Conservation (phyloP, 768 basidiomycete genomes). For the Psilocybe tampanensis region DNA sequence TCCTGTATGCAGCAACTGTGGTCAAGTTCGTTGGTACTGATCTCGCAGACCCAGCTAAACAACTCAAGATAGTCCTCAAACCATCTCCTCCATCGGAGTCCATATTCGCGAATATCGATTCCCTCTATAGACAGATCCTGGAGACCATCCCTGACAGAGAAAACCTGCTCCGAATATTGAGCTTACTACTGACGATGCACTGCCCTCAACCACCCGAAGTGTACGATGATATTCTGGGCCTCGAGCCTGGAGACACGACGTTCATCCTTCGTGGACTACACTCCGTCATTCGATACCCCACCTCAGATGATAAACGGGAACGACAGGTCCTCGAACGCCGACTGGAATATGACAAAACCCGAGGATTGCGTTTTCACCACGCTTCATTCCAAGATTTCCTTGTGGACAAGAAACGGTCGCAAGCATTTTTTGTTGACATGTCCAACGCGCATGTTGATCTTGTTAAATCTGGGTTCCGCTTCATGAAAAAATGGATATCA, state of each 20-base stretch:
- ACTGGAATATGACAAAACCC: slow-evolving; percentile 12
- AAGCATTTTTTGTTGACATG: slow-evolving; percentile 6
- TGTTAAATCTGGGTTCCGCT: slow-evolving; percentile 4
- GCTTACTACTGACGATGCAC: slow-evolving; percentile 9
- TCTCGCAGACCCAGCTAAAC: slow-evolving; percentile 3
- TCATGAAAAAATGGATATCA: slow-evolving; percentile 9
- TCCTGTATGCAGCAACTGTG: slow-evolving; percentile 18
- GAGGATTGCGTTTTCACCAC: slow-evolving; percentile 12
- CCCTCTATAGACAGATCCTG: slow-evolving; percentile 14
- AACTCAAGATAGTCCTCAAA: slow-evolving; percentile 9
- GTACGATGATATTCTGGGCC: slow-evolving; percentile 13
- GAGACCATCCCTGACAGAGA: slow-evolving; percentile 1
- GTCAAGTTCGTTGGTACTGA: slow-evolving; percentile 17
- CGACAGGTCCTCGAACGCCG: slow-evolving; percentile 6
- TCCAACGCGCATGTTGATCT: slow-evolving; percentile 1
- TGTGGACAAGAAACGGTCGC: slow-evolving; percentile 10
- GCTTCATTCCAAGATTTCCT: slow-evolving; percentile 16
- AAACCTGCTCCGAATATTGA: slow-evolving; percentile 4
- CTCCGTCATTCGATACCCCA: slow-evolving; percentile 11
- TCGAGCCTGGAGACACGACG: slow-evolving; percentile 1
- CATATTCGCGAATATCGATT: slow-evolving; percentile 12
- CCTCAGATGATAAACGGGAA: slow-evolving; percentile 11
- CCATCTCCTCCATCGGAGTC: neutral
- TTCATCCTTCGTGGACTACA: slow-evolving; percentile 11
- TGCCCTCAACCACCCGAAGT: slow-evolving; percentile 12